Evolutionary conservation across 2,329 filamentous ascomycete species (phyloP), one percentile per base, ranked within the genome.

Genomic region (Diaporthe eres): DNA sequence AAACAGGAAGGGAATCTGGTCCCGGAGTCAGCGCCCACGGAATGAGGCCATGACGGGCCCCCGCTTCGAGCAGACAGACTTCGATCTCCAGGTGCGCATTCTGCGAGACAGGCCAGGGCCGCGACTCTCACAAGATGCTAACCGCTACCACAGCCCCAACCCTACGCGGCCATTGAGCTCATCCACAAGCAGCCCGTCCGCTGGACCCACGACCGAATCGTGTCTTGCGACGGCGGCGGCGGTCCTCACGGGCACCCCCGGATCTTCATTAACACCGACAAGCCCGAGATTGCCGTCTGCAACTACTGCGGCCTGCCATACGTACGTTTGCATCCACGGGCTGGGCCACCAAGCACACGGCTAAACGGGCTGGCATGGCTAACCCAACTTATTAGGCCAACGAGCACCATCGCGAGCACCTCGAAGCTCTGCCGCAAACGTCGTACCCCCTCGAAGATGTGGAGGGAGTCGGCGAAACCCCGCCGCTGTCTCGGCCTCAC

Each of bases 241-340:
- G 97, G 96, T 61, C 93, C 96, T 44, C 88, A 94, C 74, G 97
- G 97, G 58, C 97, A 99, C 85, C 97, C 97, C 68, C 91, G 92
- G 82, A 94, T 99, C 86, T 99, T 95, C 85, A 99, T 99, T 91
- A 99, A 99, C 87, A 93, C 94, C 79, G 97, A 99, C 87, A 98
- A 98, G 90, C 94, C 97, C 58, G 93, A 98, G 88, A 98, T 99
- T 81, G 91, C 92, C 85, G 88, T 89, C 83, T 99, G 97, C 89
- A 93, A 90, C 82, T 99, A 99, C 88, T 99, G 97, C 84, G 97
- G 97, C 72, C 84, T 97, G 79, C 97, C 97, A 80, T 99, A 93
- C 84, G 97, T 98, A 90, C 83, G 96, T 86, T 72, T 51, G 13
- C 28, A 47, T 28, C 44, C 42, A n/a, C 10, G 7, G 37, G 9